Base-by-base conservation (phyloP, 2,329 filamentous ascomycete genomes). In the Zymoseptoria brevis region DNA sequence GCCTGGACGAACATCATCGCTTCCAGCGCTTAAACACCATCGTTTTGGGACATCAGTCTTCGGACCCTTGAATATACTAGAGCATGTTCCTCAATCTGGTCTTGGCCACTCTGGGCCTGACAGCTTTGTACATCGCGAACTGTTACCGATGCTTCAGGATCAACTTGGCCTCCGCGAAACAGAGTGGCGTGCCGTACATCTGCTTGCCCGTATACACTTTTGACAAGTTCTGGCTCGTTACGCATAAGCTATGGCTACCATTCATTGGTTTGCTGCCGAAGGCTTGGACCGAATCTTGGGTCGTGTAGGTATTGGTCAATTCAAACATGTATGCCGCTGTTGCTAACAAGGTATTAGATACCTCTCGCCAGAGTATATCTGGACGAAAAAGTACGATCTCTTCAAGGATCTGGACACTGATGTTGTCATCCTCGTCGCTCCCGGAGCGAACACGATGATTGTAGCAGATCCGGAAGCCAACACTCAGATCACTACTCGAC, bases 381-480 rank as follows among this genome's bases (percentile, higher is more conserved):
- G 82, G 73, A 71, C 72, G n/a, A 71, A 77, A 11, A 79, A 81
- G 26, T 81, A 85, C 66, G 76, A 79, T 19, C 77, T 82, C 16
- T 90, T 86, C 68, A 75, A 80, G 26, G 76, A 79, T 16, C 68
- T 84, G 8, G 85, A 83, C 50, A 71, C 69, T 58, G 86, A 90
- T 64, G 78, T 81, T 11, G 86, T 89, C 66, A 65, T 90, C 7
- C 66, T 84, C n/a, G 86, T 86, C 7, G 80, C 83, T 0, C 85
- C 87, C 0, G 75, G 76, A 7, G 71, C 70, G 35, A 75, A 84
- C 16, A 69, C 79, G 19, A 65, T 88, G 41, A 81, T 80, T 64
- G 83, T 83, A 4, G 81, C 83, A 50, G 84, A 86, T 71, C 81
- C 88, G 16, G 85, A 87, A 60, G 82, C 80, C 19, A 83, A 89